Base-by-base conservation (phyloP, 75 land plant genomes). In the Cunninghamia lanceolata region DNA sequence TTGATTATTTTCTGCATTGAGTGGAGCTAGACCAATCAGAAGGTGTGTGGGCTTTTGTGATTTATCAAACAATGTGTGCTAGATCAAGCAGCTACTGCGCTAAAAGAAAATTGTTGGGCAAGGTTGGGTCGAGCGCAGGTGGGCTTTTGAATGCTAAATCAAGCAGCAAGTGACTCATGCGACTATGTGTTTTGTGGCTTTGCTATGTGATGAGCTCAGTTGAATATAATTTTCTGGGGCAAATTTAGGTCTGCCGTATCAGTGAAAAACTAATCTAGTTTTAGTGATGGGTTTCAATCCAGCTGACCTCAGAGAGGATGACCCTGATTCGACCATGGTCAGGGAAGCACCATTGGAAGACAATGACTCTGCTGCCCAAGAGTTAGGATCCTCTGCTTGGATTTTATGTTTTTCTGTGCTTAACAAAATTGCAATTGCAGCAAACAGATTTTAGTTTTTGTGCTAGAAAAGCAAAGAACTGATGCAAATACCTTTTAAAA, bases 321-420 rank as follows among this genome's bases (percentile, higher is more conserved):
- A 13, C 34, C 17, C 83, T 34, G 83, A 82, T 34, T 46, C 28
- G 16, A 82, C 42, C 83, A 32, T 14, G 35, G 10, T 45, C 11
- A 50, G 54, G 36, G 54, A 35, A 47, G 28, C 19, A 14, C 83
- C 54, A 15, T 50, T 30, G 50, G 83, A 82, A 46, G 83, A 47
- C 42, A 82, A 30, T 46, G 43, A 82, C 19, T 4, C 39, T 77
- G 36, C 34, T 45, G 56, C 83, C 54, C 83, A 82, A 50, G 83
- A 82, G 83, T 15, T 82, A 5, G 83, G 83, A 50, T 82, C 83
- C 30, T 82, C 56, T 32, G 54, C 56, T 13, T 30, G 83, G 83
- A 45, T n/a, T n/a, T n/a, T n/a, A n/a, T n/a, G n/a, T n/a, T n/a
- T n/a, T n/a, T n/a, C n/a, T n/a, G n/a, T n/a, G n/a, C n/a, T n/a